Evolutionary conservation across 108 stramenopile species (phyloP).

Genomic region (Cyclotella kingstonii): DNA sequence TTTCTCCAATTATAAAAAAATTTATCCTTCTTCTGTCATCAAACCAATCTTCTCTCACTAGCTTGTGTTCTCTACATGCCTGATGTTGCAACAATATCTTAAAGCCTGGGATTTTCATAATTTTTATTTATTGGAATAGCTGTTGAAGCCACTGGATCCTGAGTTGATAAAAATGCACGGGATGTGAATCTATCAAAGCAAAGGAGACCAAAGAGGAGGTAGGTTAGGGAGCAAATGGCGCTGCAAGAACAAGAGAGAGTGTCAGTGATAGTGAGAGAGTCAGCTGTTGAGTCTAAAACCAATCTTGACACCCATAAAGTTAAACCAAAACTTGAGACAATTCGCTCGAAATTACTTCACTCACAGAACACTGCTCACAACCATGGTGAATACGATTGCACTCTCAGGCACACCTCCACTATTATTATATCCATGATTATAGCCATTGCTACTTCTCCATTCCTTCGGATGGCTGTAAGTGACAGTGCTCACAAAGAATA

Average conservation of each 20-base stretch:
- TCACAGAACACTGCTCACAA: conserved; percentile 73
- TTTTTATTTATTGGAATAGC: conserved; percentile 29
- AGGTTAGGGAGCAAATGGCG: conserved; percentile 60
- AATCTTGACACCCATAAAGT: too few species aligned
- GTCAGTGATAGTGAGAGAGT: neutral
- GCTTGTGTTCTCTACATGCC: too few species aligned
- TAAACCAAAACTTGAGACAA: too few species aligned
- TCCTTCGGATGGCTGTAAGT: conserved; percentile 58
- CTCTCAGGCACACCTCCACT: conserved; percentile 49
- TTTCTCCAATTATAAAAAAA: too few species aligned
- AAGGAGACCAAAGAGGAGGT: conserved; percentile 68
- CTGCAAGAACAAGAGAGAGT: too few species aligned
- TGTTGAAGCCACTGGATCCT: conserved; percentile 65
- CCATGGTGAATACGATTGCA: conserved; percentile 74
- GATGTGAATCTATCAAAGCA: conserved; percentile 80
- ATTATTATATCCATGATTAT: conserved; percentile 19
- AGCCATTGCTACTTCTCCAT: conserved; percentile 16
- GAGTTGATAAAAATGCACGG: conserved; percentile 65
- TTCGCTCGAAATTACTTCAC: too few species aligned
- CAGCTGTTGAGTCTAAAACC: too few species aligned
- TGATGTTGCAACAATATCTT: neutral
- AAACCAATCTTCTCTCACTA: too few species aligned
- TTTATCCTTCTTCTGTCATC: too few species aligned
- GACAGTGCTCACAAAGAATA: conserved; percentile 66
- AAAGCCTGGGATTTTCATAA: conserved; percentile 31